Conservation (phyloP, 78 protist genomes). For the Polysphondylium violaceum region DNA sequence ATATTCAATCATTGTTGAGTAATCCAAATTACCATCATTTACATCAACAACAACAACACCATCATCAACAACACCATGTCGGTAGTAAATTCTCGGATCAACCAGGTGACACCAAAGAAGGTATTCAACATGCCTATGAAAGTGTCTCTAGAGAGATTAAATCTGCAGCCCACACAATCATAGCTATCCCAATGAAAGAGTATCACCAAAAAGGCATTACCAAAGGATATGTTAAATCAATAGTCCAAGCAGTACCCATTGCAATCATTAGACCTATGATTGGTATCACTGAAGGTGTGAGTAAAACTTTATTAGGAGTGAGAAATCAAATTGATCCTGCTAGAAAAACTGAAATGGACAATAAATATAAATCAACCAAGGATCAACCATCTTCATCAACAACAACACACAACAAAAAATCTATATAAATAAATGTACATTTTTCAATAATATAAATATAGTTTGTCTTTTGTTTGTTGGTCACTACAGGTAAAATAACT, state of each 20-base stretch:
- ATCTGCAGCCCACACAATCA: constrained; percentile 69
- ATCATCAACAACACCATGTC: not conserved
- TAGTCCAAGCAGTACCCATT: constrained; percentile 75
- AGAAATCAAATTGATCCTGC: constrained; percentile 73
- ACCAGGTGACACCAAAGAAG: constrained; percentile 61
- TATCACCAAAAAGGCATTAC: constrained; percentile 77
- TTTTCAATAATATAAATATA: no score
- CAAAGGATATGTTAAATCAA: constrained; percentile 71
- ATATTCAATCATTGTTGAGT: not conserved
- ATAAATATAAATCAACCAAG: constrained; percentile 60
- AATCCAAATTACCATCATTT: no score
- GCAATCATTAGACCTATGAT: constrained; percentile 77
- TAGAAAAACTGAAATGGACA: constrained; percentile 59
- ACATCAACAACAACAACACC: not conserved
- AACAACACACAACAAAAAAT: no score
- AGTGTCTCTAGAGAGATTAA: constrained; percentile 64
- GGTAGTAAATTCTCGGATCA: constrained; percentile 74
- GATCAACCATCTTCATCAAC: no score
- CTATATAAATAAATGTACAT: no score
- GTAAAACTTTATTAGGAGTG: constrained; percentile 63
- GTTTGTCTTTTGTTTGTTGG: no score
- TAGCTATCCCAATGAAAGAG: constrained; percentile 78
- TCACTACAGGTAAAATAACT: no score
- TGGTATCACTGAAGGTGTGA: constrained; percentile 72
- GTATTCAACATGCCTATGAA: constrained; percentile 77